Evolutionary conservation across 495 filamentous ascomycete genomes (phyloP).

Genomic region (Penicillium waksmanii): DNA sequence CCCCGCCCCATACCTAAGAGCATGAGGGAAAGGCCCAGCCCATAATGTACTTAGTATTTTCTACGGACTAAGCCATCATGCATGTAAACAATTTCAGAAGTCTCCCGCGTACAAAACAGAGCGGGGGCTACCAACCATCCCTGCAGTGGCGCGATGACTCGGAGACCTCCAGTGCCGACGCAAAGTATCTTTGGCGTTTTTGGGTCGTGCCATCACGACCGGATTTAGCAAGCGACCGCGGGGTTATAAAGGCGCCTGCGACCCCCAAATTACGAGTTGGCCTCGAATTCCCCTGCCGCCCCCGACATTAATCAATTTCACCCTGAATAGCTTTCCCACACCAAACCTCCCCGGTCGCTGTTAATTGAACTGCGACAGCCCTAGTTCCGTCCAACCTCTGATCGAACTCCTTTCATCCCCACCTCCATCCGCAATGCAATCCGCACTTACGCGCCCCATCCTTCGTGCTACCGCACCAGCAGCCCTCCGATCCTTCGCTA

Average conservation of each 20-base stretch:
- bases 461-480: slow-evolving; percentile 40
- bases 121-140: neutral
- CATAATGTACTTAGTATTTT: neutral
- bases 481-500: slow-evolving; percentile 58
- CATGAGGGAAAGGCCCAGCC: no score
- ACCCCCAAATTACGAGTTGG: neutral
- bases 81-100: no score
- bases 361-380: neutral
- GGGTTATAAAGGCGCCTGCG: neutral
- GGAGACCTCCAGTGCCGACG: neutral
- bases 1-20: no score
- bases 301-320: neutral
- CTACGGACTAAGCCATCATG: no score
- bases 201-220: slow-evolving; percentile 3
- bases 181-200: neutral
- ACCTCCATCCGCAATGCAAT: slow-evolving; percentile 22
- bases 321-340: neutral
- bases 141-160: neutral
- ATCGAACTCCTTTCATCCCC: slow-evolving; percentile 11
- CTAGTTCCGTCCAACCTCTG: neutral
- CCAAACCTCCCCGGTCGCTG: neutral
- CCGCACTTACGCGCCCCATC: slow-evolving; percentile 54
- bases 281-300: neutral
- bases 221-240: slow-evolving; percentile 16
- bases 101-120: neutral